Evolutionary conservation across 345 rosid genomes (phyloP).

Genomic region (Eucalyptus victrix): DNA sequence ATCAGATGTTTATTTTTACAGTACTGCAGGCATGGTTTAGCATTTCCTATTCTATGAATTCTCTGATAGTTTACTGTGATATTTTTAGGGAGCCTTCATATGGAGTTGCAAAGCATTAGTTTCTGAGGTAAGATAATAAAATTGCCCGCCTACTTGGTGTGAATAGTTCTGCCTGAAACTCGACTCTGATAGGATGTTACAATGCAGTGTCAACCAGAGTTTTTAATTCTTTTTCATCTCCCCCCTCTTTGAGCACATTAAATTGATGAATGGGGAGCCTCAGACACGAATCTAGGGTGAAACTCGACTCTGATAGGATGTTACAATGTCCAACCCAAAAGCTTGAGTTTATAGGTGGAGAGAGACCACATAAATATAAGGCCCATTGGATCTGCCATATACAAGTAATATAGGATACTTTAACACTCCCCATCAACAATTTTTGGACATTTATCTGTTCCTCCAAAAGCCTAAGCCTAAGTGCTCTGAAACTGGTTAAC

Average conservation of each 20-base stretch:
- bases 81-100: conserved; percentile 76
- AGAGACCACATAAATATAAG: not conserved
- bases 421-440: not conserved
- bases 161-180: not conserved
- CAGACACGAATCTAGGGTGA: not conserved
- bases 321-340: not conserved
- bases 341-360: not conserved
- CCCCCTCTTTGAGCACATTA: not conserved
- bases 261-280: not conserved
- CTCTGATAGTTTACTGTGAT: not conserved
- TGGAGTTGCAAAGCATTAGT: conserved; percentile 92
- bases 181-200: not conserved
- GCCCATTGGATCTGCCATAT: not conserved
- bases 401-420: not conserved
- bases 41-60: not conserved
- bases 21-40: not conserved
- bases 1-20: not conserved
- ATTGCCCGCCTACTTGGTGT: not conserved
- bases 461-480: not conserved
- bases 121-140: conserved; percentile 57
- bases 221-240: not conserved
- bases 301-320: not conserved
- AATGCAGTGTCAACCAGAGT: not conserved
- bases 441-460: not conserved
- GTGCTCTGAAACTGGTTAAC: not conserved